Conservation (phyloP, 805 yeast species). For the Candida sakaeoensis region DNA sequence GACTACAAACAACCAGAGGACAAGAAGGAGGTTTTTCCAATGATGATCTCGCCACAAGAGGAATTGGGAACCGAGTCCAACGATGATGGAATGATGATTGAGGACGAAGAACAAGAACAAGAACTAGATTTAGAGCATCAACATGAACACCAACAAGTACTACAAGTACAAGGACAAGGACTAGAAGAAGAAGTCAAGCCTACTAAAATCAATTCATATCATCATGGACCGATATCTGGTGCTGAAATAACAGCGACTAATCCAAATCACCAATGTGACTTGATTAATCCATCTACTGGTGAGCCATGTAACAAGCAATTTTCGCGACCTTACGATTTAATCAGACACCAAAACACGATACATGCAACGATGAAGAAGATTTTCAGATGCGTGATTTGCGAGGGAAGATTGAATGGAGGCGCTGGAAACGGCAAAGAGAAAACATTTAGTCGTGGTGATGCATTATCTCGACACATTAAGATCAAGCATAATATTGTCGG, state of each 20-base stretch:
- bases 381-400: slow-evolving; percentile 44
- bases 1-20: slow-evolving; percentile 4
- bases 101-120: too few species aligned
- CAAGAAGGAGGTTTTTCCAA: slow-evolving; percentile 5
- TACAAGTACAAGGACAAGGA: too few species aligned
- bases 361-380: slow-evolving; percentile 45
- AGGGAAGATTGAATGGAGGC: slow-evolving; percentile 44
- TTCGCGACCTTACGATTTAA: slow-evolving; percentile 60
- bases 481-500: slow-evolving; percentile 80
- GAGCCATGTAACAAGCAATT: slow-evolving; percentile 71
- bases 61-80: neutral
- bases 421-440: slow-evolving; percentile 47
- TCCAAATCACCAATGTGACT: slow-evolving; percentile 53
- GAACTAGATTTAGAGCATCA: too few species aligned
- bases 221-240: slow-evolving; percentile 15
- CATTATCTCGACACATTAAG: slow-evolving; percentile 49
- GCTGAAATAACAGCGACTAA: slow-evolving; percentile 31
- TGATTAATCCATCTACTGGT: slow-evolving; percentile 59
- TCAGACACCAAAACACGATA: slow-evolving; percentile 47
- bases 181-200: neutral
- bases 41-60: neutral
- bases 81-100: slow-evolving; percentile 13
- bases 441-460: slow-evolving; percentile 46
- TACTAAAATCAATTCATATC: neutral
- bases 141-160: too few species aligned